phyloP scores from a whole-genome alignment of 1,284 basidiomycete species.

The Sporisorium sorghi region DNA sequence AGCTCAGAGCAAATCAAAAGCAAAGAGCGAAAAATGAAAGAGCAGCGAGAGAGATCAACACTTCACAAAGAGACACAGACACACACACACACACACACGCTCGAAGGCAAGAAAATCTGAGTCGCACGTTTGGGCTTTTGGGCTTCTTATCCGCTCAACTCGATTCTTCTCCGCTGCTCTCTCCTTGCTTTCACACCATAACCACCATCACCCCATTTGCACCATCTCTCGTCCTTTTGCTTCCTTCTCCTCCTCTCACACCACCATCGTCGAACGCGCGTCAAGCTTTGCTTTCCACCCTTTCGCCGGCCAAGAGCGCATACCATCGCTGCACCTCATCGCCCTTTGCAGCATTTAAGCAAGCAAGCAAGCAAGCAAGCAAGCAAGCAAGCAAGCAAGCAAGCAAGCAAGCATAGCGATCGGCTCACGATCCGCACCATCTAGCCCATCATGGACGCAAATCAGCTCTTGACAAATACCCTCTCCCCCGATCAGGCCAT shows the following conservation, averaged over 20 bases:
- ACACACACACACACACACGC: neutral
- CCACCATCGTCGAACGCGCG: neutral
- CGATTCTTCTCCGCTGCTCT: neutral
- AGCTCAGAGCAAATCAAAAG: neutral
- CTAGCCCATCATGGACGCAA: constrained; percentile 61
- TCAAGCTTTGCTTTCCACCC: neutral
- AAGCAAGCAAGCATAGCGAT: constrained; percentile 5
- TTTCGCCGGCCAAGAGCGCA: neutral
- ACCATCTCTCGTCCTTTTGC: neutral
- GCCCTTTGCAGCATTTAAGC: neutral
- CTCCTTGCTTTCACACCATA: constrained; percentile 14
- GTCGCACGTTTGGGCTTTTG: constrained; percentile 18
- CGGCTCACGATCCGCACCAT: neutral
- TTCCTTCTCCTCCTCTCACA: neutral
- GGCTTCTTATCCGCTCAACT: constrained; percentile 7
- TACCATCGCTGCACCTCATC: too few relatives aligned
- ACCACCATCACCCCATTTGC: neutral
- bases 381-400: too few relatives aligned
- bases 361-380: too few relatives aligned
- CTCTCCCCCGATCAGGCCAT: constrained; percentile 65
- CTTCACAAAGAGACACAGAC: too few relatives aligned
- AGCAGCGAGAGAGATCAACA: constrained; percentile 22
- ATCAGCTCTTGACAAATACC: constrained; percentile 67
- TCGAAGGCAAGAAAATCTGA: neutral
- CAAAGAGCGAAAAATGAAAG: constrained; percentile 3